Percentiles rank a stretch among this genome's conserved stretches.
Conservation (phyloP, 169 alveolate species). For the Plasmodium malariae region DNA sequence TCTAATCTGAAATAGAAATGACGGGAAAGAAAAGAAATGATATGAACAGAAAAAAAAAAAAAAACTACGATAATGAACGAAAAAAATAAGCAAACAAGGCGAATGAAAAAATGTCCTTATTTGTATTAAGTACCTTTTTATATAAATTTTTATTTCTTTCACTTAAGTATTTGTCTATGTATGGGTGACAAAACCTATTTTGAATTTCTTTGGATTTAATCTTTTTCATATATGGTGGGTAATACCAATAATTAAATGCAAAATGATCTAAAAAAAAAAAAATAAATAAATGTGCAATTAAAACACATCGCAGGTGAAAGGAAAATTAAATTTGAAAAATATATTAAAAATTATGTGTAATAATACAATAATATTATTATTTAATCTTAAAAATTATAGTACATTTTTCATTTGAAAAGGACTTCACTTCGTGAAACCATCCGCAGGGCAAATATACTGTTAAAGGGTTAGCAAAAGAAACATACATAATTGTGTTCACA, state of each 20-base stretch:
- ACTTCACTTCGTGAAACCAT: conserved; percentile 76
- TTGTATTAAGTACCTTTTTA: conserved; percentile 34
- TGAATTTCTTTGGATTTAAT: conserved; percentile 36
- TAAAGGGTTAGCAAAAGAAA: conserved; percentile 7
- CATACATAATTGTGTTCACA: too few relatives aligned
- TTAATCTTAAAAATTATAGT: conserved; percentile 4
- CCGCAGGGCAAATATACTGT: conserved; percentile 76
- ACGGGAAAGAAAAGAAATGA: background rate
- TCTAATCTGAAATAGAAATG: conserved; percentile 55
- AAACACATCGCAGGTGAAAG: conserved; percentile 10
- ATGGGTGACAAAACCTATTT: conserved; percentile 49
- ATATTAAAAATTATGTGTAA: conserved; percentile 9
- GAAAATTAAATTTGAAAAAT: background rate
- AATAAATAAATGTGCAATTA: conserved; percentile 5
- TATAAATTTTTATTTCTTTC: conserved; percentile 64
- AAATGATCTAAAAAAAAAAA: conserved; percentile 63
- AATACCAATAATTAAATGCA: conserved; percentile 77
- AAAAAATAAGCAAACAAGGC: conserved; percentile 7
- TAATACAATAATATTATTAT: conserved; percentile 15
- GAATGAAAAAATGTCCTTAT: background rate
- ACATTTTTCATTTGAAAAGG: conserved; percentile 71
- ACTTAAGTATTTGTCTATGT: conserved; percentile 55
- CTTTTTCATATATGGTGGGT: conserved; percentile 72
- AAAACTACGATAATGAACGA: background rate
- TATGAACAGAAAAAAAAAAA: conserved; percentile 3